Evolutionary conservation across 257 asterid genomes (phyloP).

Genomic region (Solanum stenotomum): DNA sequence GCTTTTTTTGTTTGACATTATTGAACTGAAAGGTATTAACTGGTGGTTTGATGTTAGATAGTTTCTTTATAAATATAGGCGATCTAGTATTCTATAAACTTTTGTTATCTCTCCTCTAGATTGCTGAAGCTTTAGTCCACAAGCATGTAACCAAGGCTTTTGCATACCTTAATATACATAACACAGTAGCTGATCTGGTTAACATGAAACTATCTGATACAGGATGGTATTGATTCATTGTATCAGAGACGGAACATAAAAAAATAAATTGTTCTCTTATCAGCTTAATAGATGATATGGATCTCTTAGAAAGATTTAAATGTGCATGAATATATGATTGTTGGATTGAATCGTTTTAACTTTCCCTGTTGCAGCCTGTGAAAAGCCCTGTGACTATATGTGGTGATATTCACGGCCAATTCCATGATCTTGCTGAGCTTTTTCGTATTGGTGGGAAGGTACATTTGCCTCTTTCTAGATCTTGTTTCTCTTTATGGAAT

Average conservation of each 20-base stretch:
- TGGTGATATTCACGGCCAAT: slow-evolving; percentile 87
- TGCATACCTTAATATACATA: neutral
- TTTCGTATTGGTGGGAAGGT: slow-evolving; percentile 85
- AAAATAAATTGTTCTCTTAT: neutral
- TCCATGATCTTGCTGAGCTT: slow-evolving; percentile 86
- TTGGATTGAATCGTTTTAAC: neutral
- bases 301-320: neutral
- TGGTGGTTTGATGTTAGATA: neutral
- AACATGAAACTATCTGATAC: neutral
- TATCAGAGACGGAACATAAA: neutral
- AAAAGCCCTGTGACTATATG: slow-evolving; percentile 87
- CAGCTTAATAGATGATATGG: neutral
- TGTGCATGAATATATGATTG: neutral
- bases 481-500: neutral
- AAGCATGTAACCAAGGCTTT: neutral
- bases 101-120: neutral
- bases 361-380: slow-evolving; percentile 55
- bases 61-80: neutral
- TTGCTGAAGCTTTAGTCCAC: neutral
- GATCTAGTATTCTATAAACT: neutral
- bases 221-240: neutral
- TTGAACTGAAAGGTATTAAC: neutral
- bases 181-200: neutral
- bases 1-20: neutral
- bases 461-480: neutral